Percentiles rank a stretch among this genome's conserved stretches.
These are phyloP conservation scores for Calonectria ilicicola DNA, from an alignment of 2,329 filamentous ascomycete species.

Conservation along the genomic window DNA sequence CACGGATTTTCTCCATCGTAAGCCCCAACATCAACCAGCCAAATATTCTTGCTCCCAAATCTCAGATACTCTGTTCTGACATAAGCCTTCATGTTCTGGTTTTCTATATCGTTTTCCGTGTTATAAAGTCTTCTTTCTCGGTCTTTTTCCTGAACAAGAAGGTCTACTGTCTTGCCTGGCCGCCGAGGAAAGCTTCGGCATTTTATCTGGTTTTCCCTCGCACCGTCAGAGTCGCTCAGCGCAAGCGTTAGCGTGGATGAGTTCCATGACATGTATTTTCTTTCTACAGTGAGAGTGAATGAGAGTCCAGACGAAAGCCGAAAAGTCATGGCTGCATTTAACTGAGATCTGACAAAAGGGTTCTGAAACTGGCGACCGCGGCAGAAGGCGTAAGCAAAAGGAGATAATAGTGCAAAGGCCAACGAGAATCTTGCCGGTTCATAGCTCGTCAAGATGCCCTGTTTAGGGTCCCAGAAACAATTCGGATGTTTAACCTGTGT, in stretches of 20 bases:
- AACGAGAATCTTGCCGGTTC: not conserved
- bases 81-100: not conserved
- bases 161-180: not conserved
- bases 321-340: not conserved
- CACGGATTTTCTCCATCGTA: not conserved
- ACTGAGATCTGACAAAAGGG: not conserved
- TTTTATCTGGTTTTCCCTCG: not conserved
- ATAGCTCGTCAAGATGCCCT: not conserved
- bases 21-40: not conserved
- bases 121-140: no score
- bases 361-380: not conserved
- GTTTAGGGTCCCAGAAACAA: not conserved
- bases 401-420: not conserved
- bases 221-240: not conserved
- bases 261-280: not conserved
- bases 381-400: not conserved
- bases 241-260: not conserved
- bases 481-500: not conserved
- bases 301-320: not conserved
- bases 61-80: not conserved
- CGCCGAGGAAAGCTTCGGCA: not conserved
- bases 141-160: not conserved
- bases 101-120: not conserved
- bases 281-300: not conserved
- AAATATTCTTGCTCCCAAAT: not conserved